Conservation (phyloP, 768 basidiomycete genomes). For the Serendipita indica region DNA sequence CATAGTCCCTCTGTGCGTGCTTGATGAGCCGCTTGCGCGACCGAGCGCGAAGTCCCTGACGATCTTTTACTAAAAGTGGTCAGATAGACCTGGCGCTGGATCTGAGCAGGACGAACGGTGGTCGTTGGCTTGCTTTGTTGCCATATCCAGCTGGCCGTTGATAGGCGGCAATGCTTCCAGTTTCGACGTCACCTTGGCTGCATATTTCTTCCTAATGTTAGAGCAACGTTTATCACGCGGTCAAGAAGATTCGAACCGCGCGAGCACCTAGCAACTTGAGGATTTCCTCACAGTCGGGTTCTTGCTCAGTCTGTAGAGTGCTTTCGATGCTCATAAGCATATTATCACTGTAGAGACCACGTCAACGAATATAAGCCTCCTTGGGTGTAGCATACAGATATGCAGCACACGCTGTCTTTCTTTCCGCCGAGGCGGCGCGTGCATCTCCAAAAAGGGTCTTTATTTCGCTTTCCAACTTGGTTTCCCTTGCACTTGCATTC, state of each 20-base stretch:
- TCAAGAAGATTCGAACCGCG: too few species aligned
- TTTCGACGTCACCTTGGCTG: not conserved
- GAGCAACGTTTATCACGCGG: not conserved
- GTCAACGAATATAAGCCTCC: too few species aligned
- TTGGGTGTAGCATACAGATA: not conserved
- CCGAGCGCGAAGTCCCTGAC: not conserved
- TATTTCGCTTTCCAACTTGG: not conserved
- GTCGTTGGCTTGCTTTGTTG: not conserved
- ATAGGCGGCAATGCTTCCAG: not conserved
- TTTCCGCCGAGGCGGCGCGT: not conserved
- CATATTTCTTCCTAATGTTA: not conserved
- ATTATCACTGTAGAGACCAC: too few species aligned
- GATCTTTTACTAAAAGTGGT: not conserved
- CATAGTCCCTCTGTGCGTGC: not conserved
- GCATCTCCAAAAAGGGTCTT: not conserved
- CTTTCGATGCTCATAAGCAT: too few species aligned
- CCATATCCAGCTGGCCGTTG: not conserved
- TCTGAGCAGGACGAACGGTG: not conserved
- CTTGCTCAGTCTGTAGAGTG: not conserved
- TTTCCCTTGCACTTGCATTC: not conserved
- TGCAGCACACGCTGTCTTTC: not conserved
- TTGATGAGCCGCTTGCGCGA: conserved; percentile 6
- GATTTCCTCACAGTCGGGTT: not conserved
- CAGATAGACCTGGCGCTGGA: too few species aligned
- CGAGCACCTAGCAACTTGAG: not conserved